Evolutionary conservation across 148 eudicot genomes (phyloP), one percentile per base, ranked within the genome.

Genomic region (Hydrangea macrophylla): DNA sequence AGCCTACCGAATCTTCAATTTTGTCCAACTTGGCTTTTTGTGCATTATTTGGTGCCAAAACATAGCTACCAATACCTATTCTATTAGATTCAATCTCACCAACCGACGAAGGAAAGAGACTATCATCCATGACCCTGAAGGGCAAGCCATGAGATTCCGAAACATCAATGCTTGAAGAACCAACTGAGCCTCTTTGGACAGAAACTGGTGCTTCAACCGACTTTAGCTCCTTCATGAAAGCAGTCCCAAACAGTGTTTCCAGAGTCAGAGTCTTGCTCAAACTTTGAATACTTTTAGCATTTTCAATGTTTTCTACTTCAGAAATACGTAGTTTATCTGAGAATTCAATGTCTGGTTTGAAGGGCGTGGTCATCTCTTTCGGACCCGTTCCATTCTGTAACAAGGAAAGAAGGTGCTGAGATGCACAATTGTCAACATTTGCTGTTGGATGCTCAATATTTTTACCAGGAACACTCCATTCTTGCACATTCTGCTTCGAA

Each of bases 181-280:
- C 86, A 63, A 9, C 71, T 2, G 85, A 57, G 69, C 76, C 81
- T 65, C 79, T 80, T 68, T 85, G 97, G 59, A 75, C 79, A 60
- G 97, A 88, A 53, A 85, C 93, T 27, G 93, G 93, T 68, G 87
- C 88, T 62, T 78, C 83, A 62, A 51, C 84, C 12, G 93, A 91
- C 39, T 95, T 84, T 76, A 95, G 81, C 77, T 95, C 96, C 60
- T 80, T 84, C 97, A 91, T 95, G 71, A 91, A 91, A 81, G 96
- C 93, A 67, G 86, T 68, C 37, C 99, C 97, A 77, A 91, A 91
- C 13, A 95, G 84, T 18, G 97, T 55, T 71, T 95, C 96, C 51
- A 91, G 88, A 22, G 99, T 89, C 69, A 83, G 76, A 27, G 76
- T 44, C 66, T 76, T 81, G 60, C 86, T 87, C 0, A 79, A 56